Evolutionary conservation across 1,139 yeast species (phyloP), one percentile per base, ranked within the genome.

Genomic region (Yamadazyma atlantica): DNA sequence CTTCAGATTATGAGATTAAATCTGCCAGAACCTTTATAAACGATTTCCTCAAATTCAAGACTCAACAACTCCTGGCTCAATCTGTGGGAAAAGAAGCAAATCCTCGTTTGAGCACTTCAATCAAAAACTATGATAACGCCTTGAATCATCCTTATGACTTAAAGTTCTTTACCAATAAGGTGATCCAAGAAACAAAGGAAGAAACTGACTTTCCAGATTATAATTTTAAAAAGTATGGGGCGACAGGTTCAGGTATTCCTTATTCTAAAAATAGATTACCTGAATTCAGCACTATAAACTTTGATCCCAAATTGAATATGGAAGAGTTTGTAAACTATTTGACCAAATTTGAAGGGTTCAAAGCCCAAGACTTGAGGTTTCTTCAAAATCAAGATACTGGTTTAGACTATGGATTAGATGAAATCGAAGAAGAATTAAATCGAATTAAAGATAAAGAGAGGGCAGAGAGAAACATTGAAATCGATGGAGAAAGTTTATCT

Each of bases 391-490:
- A 33, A 12, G 45, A 43, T 7, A 53, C 57, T 30, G 32, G 16
- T 3, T 49, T 67, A 38, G 72, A 69, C 47, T 55, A 64, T 42
- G 72, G 71, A 3, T 47, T 58, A 13, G 66, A 62, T 4, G 67
- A 67, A 41, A 69, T 69, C 33, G 74, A 69, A 38, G 41, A 46
- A 28, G 71, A 66, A 45, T 56, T 69, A 38, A 50, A 61, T 30
- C 62, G 55, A 38, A 58, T 69, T 39, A 52, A 53, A 28, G 55
- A 56, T 17, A 39, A 43, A 14, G 44, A 40, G 19, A 43, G 44
- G 23, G 46, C 40, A 10, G 48, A 46, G 26, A 46, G 46, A 36
- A 50, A 43, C 4, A 66, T 67, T 27, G 55, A 55, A 21, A 66
- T 67, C 31, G 71, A 69, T 9, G 72, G 73, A 3, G 72, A 66